Evolutionary conservation across 148 eudicot genomes (phyloP).

Genomic region (Bassia scoparia): DNA sequence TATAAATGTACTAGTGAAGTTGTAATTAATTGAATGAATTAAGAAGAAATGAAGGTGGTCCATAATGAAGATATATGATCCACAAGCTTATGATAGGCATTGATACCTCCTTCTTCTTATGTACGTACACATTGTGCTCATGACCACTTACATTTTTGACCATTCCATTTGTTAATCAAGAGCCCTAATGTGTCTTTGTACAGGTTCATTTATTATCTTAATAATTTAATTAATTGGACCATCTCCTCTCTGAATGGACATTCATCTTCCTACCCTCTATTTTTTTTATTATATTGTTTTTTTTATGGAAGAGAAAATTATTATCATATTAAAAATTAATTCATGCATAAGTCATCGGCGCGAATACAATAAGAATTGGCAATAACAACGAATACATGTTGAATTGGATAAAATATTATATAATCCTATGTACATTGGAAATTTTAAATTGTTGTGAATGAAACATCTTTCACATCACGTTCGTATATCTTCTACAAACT

Average conservation of each 20-base stretch:
- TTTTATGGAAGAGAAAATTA: too few relatives aligned
- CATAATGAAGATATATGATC: conserved; percentile 19
- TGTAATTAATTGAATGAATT: neutral
- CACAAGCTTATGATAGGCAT: conserved; percentile 29
- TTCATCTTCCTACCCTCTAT: neutral
- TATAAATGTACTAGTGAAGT: too few relatives aligned
- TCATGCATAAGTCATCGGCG: too few relatives aligned
- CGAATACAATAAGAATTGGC: too few relatives aligned
- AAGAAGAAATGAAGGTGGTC: conserved; percentile 17
- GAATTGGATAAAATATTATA: too few relatives aligned
- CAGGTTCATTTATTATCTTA: conserved; percentile 8
- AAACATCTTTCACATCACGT: too few relatives aligned
- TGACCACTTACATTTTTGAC: conserved; percentile 24
- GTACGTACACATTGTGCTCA: conserved; percentile 27
- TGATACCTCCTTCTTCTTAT: neutral
- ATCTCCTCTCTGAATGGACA: neutral
- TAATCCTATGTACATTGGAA: too few relatives aligned
- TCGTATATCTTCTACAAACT: too few relatives aligned
- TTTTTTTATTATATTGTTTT: too few relatives aligned
- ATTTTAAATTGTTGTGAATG: too few relatives aligned
- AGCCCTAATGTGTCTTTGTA: conserved; percentile 14
- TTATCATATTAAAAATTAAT: too few relatives aligned
- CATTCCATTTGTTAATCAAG: conserved; percentile 13
- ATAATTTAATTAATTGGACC: conserved; percentile 16
- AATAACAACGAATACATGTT: too few relatives aligned